Evolutionary conservation across 2,329 filamentous ascomycete genomes (phyloP), one percentile per base, ranked within the genome.

Genomic region (Plenodomus lindquistii): DNA sequence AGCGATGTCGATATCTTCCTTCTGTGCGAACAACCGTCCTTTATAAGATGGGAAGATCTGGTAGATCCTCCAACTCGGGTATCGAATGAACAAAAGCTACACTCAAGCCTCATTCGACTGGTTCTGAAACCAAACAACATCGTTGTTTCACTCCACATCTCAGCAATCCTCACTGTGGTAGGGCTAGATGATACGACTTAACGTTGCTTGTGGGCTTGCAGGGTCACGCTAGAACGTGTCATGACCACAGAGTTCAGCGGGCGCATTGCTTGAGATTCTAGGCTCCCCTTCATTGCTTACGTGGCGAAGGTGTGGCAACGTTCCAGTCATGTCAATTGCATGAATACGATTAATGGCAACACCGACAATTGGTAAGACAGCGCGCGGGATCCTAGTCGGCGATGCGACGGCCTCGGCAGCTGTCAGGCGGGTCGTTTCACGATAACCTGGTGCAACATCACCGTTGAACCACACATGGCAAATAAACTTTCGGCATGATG

Each of bases 391-490:
- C 45, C 42, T 16, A 41, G 40, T 39, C 18, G 1, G 31, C 2
- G 27, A 40, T 37, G 29, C 16, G 24, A 43, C 39, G 37, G 37
- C 47, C 42, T 50, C 42, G 42, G 47, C 38, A 21, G 15, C 8
- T 16, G 15, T 16, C 16, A 19, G n/a, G 38, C 37, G 31, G 42
- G 24, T 22, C 20, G 47, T 50, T 50, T 50, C 47, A 50, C 47
- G 15, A 45, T 31, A 15, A 2, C 29, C 4, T 48, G 17, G 46
- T 44, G 37, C 40, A 42, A 42, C 45, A 36, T 11, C 17, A n/a
- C 17, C 35, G 19, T 11, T 18, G 35, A 39, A 8, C 13, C 13
- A 20, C 35, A 20, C 8, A 37, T 18, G 9, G 27, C 27, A 37
- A 37, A 37, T 37, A 18, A 37, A 37, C 16, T 37, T 20, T 37